Base-by-base conservation (phyloP, 768 basidiomycete species). In the Gautieria morchelliformis region DNA sequence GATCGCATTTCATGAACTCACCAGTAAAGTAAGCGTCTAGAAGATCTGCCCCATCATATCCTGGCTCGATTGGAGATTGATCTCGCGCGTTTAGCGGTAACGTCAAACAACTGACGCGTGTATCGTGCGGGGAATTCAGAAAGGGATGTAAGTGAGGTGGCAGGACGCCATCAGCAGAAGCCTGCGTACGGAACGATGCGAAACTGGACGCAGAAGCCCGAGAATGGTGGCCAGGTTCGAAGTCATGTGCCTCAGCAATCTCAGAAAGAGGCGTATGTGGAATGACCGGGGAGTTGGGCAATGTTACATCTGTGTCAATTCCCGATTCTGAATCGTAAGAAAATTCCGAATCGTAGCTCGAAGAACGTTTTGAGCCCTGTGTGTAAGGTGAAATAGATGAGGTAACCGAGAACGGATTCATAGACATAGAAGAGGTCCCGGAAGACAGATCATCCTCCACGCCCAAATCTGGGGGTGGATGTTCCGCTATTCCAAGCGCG, bases 81-180 rank as follows among this genome's bases (percentile, higher is more conserved):
- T 12, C n/a, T 49, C 24, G 48, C 3, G 6, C 17, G 24, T 49
- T 20, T 27, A 46, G 19, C 45, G 24, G 19, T 10, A 27, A 27
- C 19, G 22, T 49, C n/a, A 11, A 33, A 24, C 11, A 3, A 19
- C 19, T 2, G 5, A 49, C 30, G 37, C 30, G 27, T 27, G 27
- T 5, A 27, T 27, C 27, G 27, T 27, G 46, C 30, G 45, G 20
- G 20, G 32, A 14, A 22, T 39, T 24, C 32, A 12, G 22, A 32
- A 11, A 19, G n/a, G 37, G 46, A n/a, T 45, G 45, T 35, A 52
- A 22, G 58, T 60, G 60, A 44, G 71, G 74, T 9, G 79, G 77
- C 56, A 83, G 71, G 49, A 85, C 70, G 11, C 79, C 83, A 30
- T 85, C 81, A 1, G 77, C 76, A 4, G 84, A 84, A 41, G 72